Evolutionary conservation across 352 stramenopile species (phyloP).

Genomic region (Phytophthora europaea): DNA sequence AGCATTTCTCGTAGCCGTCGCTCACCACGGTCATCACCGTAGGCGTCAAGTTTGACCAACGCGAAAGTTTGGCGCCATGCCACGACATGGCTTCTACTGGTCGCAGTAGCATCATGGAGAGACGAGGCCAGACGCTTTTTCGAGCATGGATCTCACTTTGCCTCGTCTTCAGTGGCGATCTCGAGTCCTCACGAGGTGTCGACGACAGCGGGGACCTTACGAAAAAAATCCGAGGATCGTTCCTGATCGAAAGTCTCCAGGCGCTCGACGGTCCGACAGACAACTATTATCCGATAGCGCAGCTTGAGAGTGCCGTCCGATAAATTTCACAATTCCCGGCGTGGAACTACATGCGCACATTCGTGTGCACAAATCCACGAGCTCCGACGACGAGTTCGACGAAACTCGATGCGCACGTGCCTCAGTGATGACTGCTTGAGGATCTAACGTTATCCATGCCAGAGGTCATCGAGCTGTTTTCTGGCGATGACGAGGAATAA

Average conservation of each 20-base stretch:
- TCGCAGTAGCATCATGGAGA: constrained; percentile 35
- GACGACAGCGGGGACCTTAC: constrained; percentile 6
- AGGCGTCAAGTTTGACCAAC: constrained; percentile 10
- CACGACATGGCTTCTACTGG: constrained; percentile 24
- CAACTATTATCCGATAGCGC: background rate
- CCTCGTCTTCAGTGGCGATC: constrained; percentile 4
- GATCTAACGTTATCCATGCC: no score
- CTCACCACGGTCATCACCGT: constrained; percentile 8
- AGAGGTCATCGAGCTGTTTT: no score
- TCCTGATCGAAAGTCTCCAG: constrained; percentile 4
- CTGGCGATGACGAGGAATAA: no score
- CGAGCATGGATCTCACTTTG: background rate
- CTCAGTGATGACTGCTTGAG: constrained; percentile 17
- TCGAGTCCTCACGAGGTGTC: constrained; percentile 26
- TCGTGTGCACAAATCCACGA: no score
- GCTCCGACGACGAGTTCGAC: background rate
- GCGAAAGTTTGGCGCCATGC: constrained; percentile 31
- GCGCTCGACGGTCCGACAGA: constrained; percentile 1
- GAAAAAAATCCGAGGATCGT: constrained; percentile 11
- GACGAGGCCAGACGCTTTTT: constrained; percentile 16
- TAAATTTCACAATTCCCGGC: no score
- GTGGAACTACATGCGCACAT: no score
- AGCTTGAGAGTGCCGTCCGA: no score
- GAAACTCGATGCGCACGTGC: constrained; percentile 43
- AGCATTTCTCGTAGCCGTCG: background rate